phyloP scores from a whole-genome alignment of 2,329 filamentous ascomycete genomes.

The Monilinia aucupariae region DNA sequence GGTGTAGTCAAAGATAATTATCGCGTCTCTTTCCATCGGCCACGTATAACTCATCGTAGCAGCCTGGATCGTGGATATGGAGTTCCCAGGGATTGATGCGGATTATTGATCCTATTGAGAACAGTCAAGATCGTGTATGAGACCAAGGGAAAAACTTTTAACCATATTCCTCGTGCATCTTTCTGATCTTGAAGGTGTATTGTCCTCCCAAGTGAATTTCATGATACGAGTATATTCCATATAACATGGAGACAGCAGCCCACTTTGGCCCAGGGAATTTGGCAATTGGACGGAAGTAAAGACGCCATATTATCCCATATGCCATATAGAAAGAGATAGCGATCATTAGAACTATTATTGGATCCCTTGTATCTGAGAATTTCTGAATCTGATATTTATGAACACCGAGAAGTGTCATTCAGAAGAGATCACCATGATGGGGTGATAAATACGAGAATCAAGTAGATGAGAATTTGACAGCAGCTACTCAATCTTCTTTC shows the following conservation, averaged over 20 bases:
- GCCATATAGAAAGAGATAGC: not conserved
- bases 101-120: constrained; percentile 32
- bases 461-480: not conserved
- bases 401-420: not conserved
- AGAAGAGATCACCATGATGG: not conserved
- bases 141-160: not conserved
- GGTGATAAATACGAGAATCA: not conserved
- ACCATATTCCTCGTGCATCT: constrained; percentile 40
- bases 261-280: constrained; percentile 35
- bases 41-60: constrained; percentile 40
- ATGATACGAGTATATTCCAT: constrained; percentile 39
- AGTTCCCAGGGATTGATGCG: constrained; percentile 39
- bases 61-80: constrained; percentile 36
- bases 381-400: not conserved
- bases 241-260: constrained; percentile 32
- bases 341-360: not conserved
- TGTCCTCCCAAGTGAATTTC: constrained; percentile 40
- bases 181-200: constrained; percentile 40
- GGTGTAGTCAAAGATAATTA: constrained; percentile 18
- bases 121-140: not conserved
- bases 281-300: constrained; percentile 36
- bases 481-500: not conserved
- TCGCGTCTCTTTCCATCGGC: constrained; percentile 16
- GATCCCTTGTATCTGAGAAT: not conserved
- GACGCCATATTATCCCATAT: constrained; percentile 24